phyloP scores from a whole-genome alignment of 306 rosid species.

The Vicia villosa region DNA sequence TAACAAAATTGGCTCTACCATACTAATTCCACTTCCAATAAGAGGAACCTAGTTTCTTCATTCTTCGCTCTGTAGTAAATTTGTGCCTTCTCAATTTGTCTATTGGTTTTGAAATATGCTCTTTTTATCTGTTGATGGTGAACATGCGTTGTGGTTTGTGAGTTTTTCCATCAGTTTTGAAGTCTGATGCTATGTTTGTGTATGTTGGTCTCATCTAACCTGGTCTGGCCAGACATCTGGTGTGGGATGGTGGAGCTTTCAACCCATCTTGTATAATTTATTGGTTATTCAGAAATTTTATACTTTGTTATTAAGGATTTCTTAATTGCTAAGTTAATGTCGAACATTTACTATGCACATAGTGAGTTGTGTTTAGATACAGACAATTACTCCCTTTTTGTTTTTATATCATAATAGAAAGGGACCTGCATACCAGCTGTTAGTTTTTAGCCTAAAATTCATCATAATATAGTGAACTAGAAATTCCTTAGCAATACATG shows the following conservation, averaged over 20 bases:
- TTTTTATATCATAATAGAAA: background rate
- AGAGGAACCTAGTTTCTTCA: background rate
- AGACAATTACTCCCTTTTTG: background rate
- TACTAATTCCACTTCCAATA: background rate
- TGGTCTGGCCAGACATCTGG: background rate
- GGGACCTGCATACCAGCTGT: background rate
- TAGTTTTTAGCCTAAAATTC: constrained; percentile 24
- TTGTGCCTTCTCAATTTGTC: background rate
- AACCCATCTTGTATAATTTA: background rate
- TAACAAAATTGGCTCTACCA: background rate
- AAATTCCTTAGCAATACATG: constrained; percentile 8
- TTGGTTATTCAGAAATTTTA: background rate
- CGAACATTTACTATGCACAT: background rate
- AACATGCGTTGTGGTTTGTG: background rate
- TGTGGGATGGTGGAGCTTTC: background rate
- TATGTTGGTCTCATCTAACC: background rate
- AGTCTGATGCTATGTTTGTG: background rate
- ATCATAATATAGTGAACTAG: background rate
- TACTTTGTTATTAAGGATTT: background rate
- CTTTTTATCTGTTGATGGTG: background rate
- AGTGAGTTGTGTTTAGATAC: background rate
- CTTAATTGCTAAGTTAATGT: background rate
- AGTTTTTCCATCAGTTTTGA: background rate
- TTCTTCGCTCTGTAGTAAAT: background rate
- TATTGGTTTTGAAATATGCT: background rate